A percentile compares a stretch with the other conserved stretches of the same genome.
phyloP scores from a whole-genome alignment of 2,329 filamentous ascomycete genomes.

The Trichophyton schoenleinii region DNA sequence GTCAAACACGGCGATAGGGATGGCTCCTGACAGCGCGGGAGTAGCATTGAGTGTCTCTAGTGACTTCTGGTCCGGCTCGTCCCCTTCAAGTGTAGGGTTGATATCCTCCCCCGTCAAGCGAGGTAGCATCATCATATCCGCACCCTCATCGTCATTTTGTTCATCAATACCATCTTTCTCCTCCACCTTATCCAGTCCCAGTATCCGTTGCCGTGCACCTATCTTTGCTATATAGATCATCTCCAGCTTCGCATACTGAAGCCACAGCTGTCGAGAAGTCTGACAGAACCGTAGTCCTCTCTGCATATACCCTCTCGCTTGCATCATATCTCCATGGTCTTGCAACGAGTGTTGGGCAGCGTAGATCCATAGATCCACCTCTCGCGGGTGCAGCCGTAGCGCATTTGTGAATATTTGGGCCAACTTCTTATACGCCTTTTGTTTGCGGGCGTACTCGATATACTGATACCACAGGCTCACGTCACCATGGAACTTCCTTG shows the following conservation, averaged over 20 bases:
- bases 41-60: slow-evolving; percentile 56
- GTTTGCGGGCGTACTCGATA: slow-evolving; percentile 62
- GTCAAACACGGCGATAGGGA: slow-evolving; percentile 85
- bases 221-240: slow-evolving; percentile 84
- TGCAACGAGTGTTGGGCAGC: slow-evolving; percentile 70
- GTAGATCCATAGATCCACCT: slow-evolving; percentile 70
- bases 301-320: slow-evolving; percentile 75
- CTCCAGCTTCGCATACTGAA: slow-evolving; percentile 83
- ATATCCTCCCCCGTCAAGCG: slow-evolving; percentile 51
- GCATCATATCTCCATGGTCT: slow-evolving; percentile 71
- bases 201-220: slow-evolving; percentile 55
- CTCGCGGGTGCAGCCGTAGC: slow-evolving; percentile 72
- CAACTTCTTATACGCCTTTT: slow-evolving; percentile 51
- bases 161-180: slow-evolving; percentile 28
- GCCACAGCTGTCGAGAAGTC: slow-evolving; percentile 59
- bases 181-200: slow-evolving; percentile 44
- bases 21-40: slow-evolving; percentile 80
- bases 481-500: slow-evolving; percentile 71
- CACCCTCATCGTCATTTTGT: slow-evolving; percentile 30
- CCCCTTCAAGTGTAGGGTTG: slow-evolving; percentile 42
- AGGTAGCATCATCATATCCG: slow-evolving; percentile 46
- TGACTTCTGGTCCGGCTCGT: slow-evolving; percentile 40
- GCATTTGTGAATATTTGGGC: slow-evolving; percentile 52
- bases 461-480: slow-evolving; percentile 80
- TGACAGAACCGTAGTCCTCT: slow-evolving; percentile 83